Percentiles rank a stretch among this genome's conserved stretches.
phyloP scores from a whole-genome alignment of 306 rosid species.

The Prunus mume region DNA sequence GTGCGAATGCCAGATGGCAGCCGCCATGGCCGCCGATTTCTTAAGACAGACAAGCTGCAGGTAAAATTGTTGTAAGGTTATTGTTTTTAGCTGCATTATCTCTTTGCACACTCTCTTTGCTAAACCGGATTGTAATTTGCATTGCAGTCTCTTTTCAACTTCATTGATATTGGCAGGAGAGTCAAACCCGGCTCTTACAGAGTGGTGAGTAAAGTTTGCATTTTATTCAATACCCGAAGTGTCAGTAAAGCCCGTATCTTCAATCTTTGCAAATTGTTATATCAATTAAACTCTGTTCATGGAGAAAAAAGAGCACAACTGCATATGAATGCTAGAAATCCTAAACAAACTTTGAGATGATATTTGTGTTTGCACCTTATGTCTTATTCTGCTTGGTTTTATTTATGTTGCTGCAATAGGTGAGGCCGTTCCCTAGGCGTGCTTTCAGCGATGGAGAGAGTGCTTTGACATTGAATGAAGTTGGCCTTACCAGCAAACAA shows the following conservation, averaged over 20 bases:
- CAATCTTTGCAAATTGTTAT: background rate
- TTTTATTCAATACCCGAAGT: constrained; percentile 1
- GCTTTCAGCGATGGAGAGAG: constrained; percentile 71
- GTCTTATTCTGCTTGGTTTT: background rate
- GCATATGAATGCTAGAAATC: background rate
- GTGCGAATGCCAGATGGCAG: constrained; percentile 97
- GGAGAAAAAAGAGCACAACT: background rate
- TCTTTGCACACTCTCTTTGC: constrained; percentile 15
- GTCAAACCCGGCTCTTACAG: constrained; percentile 82
- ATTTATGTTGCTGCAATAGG: constrained; percentile 47
- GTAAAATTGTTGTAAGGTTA: constrained; percentile 30
- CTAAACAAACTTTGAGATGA: background rate
- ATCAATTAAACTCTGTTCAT: background rate
- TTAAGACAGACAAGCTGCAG: constrained; percentile 81
- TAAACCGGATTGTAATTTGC: constrained; percentile 20
- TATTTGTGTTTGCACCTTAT: background rate
- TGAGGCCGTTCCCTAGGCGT: constrained; percentile 90
- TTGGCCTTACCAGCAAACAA: constrained; percentile 82
- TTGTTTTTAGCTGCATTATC: background rate
- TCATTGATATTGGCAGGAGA: constrained; percentile 74
- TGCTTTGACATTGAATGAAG: constrained; percentile 57
- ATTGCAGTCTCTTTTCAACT: constrained; percentile 80
- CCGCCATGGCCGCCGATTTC: constrained; percentile 89
- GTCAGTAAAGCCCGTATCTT: background rate
- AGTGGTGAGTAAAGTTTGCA: constrained; percentile 59